A percentile compares a stretch with the other conserved stretches of the same genome.
Conservation (phyloP, 2,329 filamentous ascomycete genomes). For the Diaporthe sp. region DNA sequence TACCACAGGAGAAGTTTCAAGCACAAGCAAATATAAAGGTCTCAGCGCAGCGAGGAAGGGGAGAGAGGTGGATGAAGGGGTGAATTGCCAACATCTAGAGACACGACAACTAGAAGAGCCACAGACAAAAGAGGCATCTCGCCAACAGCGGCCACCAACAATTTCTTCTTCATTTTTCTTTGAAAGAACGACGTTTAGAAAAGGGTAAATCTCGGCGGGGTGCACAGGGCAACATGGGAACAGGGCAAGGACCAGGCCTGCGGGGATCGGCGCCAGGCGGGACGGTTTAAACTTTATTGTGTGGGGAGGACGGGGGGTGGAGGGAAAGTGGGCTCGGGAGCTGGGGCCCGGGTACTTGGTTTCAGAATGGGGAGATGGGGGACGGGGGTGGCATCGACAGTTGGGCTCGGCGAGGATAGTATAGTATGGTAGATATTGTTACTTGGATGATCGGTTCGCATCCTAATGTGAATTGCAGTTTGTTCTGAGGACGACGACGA, state of each 20-base stretch:
- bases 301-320: slow-evolving; percentile 18
- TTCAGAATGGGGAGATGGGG: slow-evolving; percentile 19
- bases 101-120: slow-evolving; percentile 2
- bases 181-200: slow-evolving; percentile 28
- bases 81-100: slow-evolving; percentile 26
- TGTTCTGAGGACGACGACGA: slow-evolving; percentile 1
- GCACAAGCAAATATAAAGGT: background rate
- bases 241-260: slow-evolving; percentile 35
- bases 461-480: slow-evolving; percentile 12
- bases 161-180: background rate
- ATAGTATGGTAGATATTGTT: slow-evolving; percentile 1
- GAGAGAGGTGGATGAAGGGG: background rate
- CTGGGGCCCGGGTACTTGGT: slow-evolving; percentile 19
- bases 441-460: background rate
- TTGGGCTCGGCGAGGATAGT: slow-evolving; percentile 3
- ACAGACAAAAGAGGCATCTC: background rate
- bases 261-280: slow-evolving; percentile 37
- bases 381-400: slow-evolving; percentile 11
- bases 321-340: slow-evolving; percentile 1
- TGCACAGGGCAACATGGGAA: slow-evolving; percentile 34
- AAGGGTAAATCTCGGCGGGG: slow-evolving; percentile 34
- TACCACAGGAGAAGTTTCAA: background rate
- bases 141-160: slow-evolving; percentile 23
- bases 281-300: slow-evolving; percentile 27
- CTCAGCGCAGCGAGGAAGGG: background rate